Percentiles rank a stretch among this genome's conserved stretches.
Evolutionary conservation across 805 yeast genomes (phyloP).

Genomic region (Candida suzukii): DNA sequence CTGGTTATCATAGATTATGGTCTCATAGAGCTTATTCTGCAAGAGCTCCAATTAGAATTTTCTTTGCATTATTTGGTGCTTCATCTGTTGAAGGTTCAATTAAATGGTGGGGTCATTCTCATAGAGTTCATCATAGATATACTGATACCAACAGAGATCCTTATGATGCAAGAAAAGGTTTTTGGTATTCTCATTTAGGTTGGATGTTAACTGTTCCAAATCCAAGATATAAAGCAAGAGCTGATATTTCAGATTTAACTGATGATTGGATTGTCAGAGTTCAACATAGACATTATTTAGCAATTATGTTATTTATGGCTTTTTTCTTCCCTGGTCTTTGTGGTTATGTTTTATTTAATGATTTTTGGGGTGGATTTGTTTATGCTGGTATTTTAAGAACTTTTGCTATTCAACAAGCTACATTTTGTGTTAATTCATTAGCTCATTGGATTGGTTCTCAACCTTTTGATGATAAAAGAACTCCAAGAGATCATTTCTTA

Average conservation of each 20-base stretch:
- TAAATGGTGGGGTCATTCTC: constrained; percentile 87
- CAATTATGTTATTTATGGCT: constrained; percentile 54
- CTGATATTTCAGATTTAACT: constrained; percentile 72
- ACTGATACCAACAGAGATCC: constrained; percentile 82
- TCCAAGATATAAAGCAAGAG: constrained; percentile 76
- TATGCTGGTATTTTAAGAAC: constrained; percentile 71
- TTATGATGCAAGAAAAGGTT: constrained; percentile 77
- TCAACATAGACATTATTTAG: constrained; percentile 73
- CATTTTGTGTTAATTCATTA: constrained; percentile 79
- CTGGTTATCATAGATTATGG: constrained; percentile 79
- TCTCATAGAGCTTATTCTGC: constrained; percentile 71
- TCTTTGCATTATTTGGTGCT: constrained; percentile 74
- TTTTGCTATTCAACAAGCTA: constrained; percentile 71
- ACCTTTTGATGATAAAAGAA: constrained; percentile 82
- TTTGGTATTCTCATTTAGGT: constrained; percentile 80
- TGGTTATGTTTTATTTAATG: constrained; percentile 51
- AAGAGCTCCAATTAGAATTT: constrained; percentile 49
- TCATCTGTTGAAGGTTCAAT: constrained; percentile 80
- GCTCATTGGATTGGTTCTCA: constrained; percentile 85
- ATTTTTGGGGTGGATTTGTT: constrained; percentile 65
- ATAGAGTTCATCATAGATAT: constrained; percentile 81
- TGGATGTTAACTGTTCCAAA: constrained; percentile 81
- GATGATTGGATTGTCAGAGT: constrained; percentile 74
- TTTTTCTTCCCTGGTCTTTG: constrained; percentile 54
- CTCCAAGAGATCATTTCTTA: constrained; percentile 76